Evolutionary conservation across 1,284 basidiomycete genomes (phyloP).

Genomic region (Vanrija sp.): DNA sequence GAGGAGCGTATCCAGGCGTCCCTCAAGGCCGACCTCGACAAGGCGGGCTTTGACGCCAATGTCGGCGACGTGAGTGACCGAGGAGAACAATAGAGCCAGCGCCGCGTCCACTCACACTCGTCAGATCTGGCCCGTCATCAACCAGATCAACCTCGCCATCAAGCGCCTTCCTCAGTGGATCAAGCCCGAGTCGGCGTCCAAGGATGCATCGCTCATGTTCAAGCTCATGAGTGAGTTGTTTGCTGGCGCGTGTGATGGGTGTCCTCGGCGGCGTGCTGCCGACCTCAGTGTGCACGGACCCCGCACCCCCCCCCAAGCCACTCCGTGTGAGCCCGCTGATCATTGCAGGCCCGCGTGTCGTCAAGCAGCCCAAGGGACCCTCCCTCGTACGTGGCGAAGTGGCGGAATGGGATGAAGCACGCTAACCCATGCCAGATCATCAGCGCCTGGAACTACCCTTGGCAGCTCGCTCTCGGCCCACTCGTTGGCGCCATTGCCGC

Average conservation of each 20-base stretch:
- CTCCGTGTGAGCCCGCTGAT: constrained; percentile 39
- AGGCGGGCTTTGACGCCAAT: constrained; percentile 44
- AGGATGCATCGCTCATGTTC: constrained; percentile 49
- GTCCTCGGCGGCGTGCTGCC: neutral
- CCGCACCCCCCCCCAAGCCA: too few species aligned
- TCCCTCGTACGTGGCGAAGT: constrained; percentile 54
- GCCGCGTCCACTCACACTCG: neutral
- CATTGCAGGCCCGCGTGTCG: constrained; percentile 61
- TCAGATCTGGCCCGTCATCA: constrained; percentile 52
- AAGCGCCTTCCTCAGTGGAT: constrained; percentile 71
- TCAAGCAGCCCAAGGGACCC: constrained; percentile 73
- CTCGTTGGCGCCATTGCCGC: constrained; percentile 75
- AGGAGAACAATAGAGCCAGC: neutral
- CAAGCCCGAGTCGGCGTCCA: constrained; percentile 61
- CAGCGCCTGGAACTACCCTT: constrained; percentile 56
- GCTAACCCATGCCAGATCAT: constrained; percentile 33
- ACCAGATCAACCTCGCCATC: constrained; percentile 63
- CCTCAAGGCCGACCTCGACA: constrained; percentile 57
- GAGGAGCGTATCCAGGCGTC: constrained; percentile 54
- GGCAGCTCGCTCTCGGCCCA: constrained; percentile 55
- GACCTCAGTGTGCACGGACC: too few species aligned
- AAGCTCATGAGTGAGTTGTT: constrained; percentile 37
- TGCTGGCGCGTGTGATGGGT: constrained; percentile 16
- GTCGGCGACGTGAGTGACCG: constrained; percentile 31
- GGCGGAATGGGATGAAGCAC: neutral